phyloP scores from a whole-genome alignment of 306 rosid species.

The Betula pendula region DNA sequence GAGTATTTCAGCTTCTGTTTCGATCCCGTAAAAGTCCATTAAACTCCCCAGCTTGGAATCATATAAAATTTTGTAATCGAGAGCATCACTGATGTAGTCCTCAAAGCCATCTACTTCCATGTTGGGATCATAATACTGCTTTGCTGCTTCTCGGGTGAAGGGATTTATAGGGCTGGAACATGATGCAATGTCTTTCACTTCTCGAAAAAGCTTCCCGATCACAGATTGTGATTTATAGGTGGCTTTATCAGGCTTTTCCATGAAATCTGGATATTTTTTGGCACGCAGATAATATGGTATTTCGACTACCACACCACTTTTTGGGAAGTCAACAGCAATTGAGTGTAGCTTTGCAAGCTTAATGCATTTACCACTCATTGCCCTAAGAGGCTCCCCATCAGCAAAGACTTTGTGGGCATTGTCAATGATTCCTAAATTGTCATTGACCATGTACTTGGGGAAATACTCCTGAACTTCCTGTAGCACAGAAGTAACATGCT shows the following conservation, averaged over 20 bases:
- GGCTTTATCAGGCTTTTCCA: constrained; percentile 38
- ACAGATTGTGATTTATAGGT: constrained; percentile 35
- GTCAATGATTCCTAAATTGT: constrained; percentile 65
- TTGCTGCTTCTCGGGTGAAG: constrained; percentile 36
- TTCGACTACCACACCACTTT: constrained; percentile 37
- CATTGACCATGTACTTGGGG: constrained; percentile 56
- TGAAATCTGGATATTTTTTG: constrained; percentile 38
- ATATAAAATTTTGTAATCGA: constrained; percentile 54
- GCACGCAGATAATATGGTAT: constrained; percentile 20
- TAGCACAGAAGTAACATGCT: background rate
- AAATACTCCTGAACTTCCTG: constrained; percentile 56
- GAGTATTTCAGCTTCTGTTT: constrained; percentile 72
- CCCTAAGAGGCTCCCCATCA: constrained; percentile 24
- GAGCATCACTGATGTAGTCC: constrained; percentile 66
- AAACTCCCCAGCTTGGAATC: constrained; percentile 61
- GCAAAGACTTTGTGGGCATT: constrained; percentile 51
- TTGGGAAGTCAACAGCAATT: constrained; percentile 44
- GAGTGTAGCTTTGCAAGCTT: constrained; percentile 40
- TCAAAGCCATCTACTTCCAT: constrained; percentile 63
- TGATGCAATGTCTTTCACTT: constrained; percentile 30
- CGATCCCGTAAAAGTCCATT: constrained; percentile 71
- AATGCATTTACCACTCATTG: constrained; percentile 27
- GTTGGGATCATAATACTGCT: constrained; percentile 30
- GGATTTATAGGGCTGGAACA: background rate
- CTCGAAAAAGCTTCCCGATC: constrained; percentile 43